Base-by-base conservation (phyloP, 371 early-diverging fungal genomes). In the Mortierella sp. region DNA sequence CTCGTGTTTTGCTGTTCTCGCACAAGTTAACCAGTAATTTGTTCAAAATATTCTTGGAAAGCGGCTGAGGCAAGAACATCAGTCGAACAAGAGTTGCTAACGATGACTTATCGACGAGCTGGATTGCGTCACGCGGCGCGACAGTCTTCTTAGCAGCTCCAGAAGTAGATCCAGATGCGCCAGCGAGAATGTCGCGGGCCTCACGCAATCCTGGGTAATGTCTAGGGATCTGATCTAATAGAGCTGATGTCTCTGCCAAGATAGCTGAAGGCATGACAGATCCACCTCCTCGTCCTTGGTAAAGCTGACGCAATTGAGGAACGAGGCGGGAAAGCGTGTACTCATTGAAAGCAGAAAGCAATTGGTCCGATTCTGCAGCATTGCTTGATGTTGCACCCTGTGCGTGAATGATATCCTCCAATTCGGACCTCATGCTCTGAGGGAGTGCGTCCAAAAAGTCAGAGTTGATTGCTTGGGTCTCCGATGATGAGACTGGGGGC, bases 1-100 rank as follows among this genome's bases (percentile, higher is more conserved):
- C 77, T 11, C 98, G 89, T 1, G 97, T 94, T 70, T 92, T 91
- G 72, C 89, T 91, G 83, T 97, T 97, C 82, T 97, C 97, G 76
- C 96, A 94, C 8, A 99, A 89, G 80, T 96, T 96, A 61, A 93
- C 87, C 57, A 98, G 78, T 16, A 96, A 76, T 60, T 91, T 87
- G 69, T 91, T 90, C 48, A 97, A 78, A 43, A 93, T 86, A 22
- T 90, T 85, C 74, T 93, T 94, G 58, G 88, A 89, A 13, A 89
- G 65, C 0, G 91, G 87, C 74, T 95, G 94, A 13, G 95, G 95
- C 15, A 95, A 82, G 83, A 96, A 97, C 65, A 97, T 84, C 21
- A 98, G 87, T 24, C 97, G 89, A 15, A 96, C 87, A 40, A 98
- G 86, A 0, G 94, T 94, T 15, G 95, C 89, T n/a, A 97, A 74